These are phyloP conservation scores for Podosphaera xanthii DNA, from an alignment of 2,329 filamentous ascomycete genomes.

Conservation along the genomic window DNA sequence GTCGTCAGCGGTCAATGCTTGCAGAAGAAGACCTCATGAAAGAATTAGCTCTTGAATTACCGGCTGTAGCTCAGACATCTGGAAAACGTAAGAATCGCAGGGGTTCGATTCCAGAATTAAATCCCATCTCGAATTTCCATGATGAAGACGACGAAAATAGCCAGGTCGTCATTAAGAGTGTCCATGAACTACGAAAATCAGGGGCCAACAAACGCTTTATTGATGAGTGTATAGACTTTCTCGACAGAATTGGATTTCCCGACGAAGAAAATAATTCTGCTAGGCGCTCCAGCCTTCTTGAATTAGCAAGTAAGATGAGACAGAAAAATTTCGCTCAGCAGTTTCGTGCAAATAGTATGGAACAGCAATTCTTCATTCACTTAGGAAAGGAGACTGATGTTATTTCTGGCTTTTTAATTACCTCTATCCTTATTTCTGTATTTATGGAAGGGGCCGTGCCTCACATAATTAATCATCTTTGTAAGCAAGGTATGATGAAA, in stretches of 20 bases:
- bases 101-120: constrained; percentile 11
- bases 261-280: constrained; percentile 24
- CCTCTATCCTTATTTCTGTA: constrained; percentile 40
- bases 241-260: constrained; percentile 34
- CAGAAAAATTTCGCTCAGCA: constrained; percentile 41
- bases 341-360: constrained; percentile 53
- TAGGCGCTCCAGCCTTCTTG: constrained; percentile 34
- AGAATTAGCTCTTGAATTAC: constrained; percentile 13
- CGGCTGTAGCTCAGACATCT: constrained; percentile 5
- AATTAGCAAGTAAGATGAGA: constrained; percentile 34
- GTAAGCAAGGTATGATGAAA: constrained; percentile 27
- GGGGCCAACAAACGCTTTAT: constrained; percentile 43
- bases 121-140: constrained; percentile 11
- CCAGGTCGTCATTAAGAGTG: constrained; percentile 29
- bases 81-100: constrained; percentile 8
- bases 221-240: constrained; percentile 40
- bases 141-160: constrained; percentile 13
- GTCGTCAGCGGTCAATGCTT: constrained; percentile 16
- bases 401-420: constrained; percentile 37
- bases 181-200: constrained; percentile 42
- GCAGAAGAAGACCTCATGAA: constrained; percentile 15
- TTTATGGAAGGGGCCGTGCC: constrained; percentile 35
- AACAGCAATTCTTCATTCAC: constrained; percentile 41
- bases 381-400: constrained; percentile 35
- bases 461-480: constrained; percentile 34